Percentiles rank a stretch among this genome's conserved stretches.
Conservation (phyloP, 2,329 filamentous ascomycete species). For the Aureobasidium sp. region DNA sequence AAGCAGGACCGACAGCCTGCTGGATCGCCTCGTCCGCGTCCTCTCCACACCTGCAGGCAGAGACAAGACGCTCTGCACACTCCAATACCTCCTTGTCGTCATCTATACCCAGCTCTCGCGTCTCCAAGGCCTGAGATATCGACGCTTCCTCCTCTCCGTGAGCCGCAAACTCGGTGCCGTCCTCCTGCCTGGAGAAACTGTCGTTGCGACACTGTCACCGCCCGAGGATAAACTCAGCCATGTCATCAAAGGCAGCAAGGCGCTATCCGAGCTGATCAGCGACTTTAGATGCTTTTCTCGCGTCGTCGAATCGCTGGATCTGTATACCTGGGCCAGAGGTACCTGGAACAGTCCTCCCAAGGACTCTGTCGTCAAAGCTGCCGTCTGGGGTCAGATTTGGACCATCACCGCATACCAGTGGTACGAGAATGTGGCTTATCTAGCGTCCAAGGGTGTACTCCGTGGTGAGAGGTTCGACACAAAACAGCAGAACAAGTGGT, state of each 20-base stretch:
- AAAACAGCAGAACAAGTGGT: slow-evolving; percentile 50
- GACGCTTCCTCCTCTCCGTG: slow-evolving; percentile 29
- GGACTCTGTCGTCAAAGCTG: slow-evolving; percentile 38
- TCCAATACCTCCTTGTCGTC: slow-evolving; percentile 37
- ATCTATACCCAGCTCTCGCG: slow-evolving; percentile 32
- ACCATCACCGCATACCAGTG: slow-evolving; percentile 64
- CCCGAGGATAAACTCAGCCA: slow-evolving; percentile 28
- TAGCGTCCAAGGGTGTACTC: slow-evolving; percentile 65
- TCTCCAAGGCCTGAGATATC: slow-evolving; percentile 30
- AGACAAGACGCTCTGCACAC: slow-evolving; percentile 35
- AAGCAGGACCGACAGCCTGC: slow-evolving; percentile 24
- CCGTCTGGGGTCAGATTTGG: slow-evolving; percentile 61
- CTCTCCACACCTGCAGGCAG: slow-evolving; percentile 34
- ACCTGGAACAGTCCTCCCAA: slow-evolving; percentile 29
- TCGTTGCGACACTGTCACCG: slow-evolving; percentile 31
- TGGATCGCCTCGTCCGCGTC: slow-evolving; percentile 29
- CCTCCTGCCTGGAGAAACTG: slow-evolving; percentile 34
- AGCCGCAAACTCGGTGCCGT: slow-evolving; percentile 31
- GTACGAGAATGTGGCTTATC: slow-evolving; percentile 75
- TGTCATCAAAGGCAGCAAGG: slow-evolving; percentile 28
- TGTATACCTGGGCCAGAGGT: slow-evolving; percentile 58
- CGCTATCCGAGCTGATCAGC: slow-evolving; percentile 56
- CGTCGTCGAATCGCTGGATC: slow-evolving; percentile 66
- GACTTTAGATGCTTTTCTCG: slow-evolving; percentile 67
- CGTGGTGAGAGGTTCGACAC: slow-evolving; percentile 23